phyloP scores from a whole-genome alignment of 1,284 basidiomycete species.

The Cystobasidium slooffiae region DNA sequence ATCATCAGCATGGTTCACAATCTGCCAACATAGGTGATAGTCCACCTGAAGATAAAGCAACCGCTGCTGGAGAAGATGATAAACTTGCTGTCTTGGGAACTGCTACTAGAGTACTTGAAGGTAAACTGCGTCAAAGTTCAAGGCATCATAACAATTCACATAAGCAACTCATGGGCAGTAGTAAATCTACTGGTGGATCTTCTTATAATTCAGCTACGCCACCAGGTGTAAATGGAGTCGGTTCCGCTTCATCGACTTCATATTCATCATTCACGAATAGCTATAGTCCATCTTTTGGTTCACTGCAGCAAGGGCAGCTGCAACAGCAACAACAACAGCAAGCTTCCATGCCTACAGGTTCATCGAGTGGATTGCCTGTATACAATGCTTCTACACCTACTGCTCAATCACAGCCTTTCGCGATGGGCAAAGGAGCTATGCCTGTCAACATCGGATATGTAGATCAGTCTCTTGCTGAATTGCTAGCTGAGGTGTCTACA shows the following conservation, averaged over 20 bases:
- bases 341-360: background rate
- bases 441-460: constrained; percentile 28
- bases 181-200: background rate
- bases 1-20: background rate
- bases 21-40: constrained; percentile 4
- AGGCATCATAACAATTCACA: background rate
- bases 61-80: constrained; percentile 16
- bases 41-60: constrained; percentile 21
- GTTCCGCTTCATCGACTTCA: background rate
- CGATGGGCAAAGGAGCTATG: constrained; percentile 26
- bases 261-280: background rate
- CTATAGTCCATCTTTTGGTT: background rate
- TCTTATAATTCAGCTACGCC: background rate
- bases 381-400: constrained; percentile 15
- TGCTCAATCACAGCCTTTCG: constrained; percentile 23
- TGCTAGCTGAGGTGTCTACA: constrained; percentile 22
- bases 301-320: background rate
- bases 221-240: background rate
- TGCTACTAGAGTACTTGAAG: constrained; percentile 36
- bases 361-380: background rate
- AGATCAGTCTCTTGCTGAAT: constrained; percentile 17
- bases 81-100: constrained; percentile 34
- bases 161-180: background rate
- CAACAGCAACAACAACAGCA: background rate
- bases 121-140: constrained; percentile 22